A percentile compares a stretch with the other conserved stretches of the same genome.
phyloP scores from a whole-genome alignment of 176 grass and related monocot species.

The Cocos nucifera region DNA sequence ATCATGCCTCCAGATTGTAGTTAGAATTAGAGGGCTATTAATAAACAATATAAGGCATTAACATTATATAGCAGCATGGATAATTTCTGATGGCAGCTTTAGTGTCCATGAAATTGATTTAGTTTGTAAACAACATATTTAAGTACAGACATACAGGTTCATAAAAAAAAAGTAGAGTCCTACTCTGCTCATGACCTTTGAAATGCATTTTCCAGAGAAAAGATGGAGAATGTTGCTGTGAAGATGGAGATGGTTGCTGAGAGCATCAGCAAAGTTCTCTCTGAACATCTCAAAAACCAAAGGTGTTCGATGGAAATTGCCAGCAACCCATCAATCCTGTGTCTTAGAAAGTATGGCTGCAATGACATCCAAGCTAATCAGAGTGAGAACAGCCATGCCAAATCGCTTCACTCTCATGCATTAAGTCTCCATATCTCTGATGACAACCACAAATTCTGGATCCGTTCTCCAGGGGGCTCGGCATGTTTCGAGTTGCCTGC shows the following conservation, averaged over 20 bases:
- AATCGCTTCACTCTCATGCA: constrained; percentile 34
- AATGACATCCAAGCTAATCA: constrained; percentile 28
- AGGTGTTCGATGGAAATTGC: constrained; percentile 14
- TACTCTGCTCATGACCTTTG: not conserved
- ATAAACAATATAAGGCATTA: too few relatives aligned
- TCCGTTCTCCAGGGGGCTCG: constrained; percentile 42
- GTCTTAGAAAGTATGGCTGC: constrained; percentile 37
- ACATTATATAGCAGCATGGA: too few relatives aligned
- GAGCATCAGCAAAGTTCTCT: constrained; percentile 36
- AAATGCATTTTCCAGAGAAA: constrained; percentile 32
- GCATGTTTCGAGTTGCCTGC: constrained; percentile 37
- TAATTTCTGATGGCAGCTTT: too few relatives aligned
- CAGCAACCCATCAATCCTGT: constrained; percentile 36
- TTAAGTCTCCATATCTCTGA: constrained; percentile 48
- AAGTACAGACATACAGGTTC: too few relatives aligned
- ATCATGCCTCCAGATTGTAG: too few relatives aligned
- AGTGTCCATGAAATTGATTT: too few relatives aligned
- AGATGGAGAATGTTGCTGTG: constrained; percentile 44
- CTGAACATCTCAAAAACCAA: constrained; percentile 19
- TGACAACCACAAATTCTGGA: constrained; percentile 43
- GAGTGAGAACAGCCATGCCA: constrained; percentile 28
- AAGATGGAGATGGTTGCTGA: constrained; percentile 50
- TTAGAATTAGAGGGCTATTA: too few relatives aligned
- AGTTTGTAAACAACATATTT: too few relatives aligned
- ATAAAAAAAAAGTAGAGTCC: too few relatives aligned